A percentile compares a stretch with the other conserved stretches of the same genome.
These are phyloP conservation scores for Nicotiana undulata DNA, from an alignment of 257 asterid genomes.

Conservation along the genomic window DNA sequence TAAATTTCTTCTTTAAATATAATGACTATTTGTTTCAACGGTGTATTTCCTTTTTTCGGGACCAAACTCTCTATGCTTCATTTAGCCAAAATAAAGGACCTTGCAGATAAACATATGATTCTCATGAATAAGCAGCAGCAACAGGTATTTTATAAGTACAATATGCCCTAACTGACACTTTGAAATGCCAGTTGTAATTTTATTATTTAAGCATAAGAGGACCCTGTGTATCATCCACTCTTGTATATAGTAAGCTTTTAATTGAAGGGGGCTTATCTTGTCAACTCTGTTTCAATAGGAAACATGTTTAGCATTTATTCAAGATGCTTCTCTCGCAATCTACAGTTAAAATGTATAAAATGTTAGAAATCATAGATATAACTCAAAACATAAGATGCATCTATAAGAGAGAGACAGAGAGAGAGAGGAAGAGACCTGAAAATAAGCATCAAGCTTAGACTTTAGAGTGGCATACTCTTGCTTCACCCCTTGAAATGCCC, in stretches of 20 bases:
- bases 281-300: background rate
- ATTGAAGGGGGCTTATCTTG: background rate
- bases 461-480: slow-evolving; percentile 54
- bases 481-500: slow-evolving; percentile 53
- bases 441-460: slow-evolving; percentile 58
- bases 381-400: background rate
- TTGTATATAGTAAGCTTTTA: background rate
- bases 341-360: background rate
- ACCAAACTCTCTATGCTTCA: too few relatives aligned
- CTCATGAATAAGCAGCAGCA: background rate
- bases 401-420: too few relatives aligned
- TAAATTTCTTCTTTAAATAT: too few relatives aligned
- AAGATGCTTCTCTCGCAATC: background rate
- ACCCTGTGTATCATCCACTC: background rate
- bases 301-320: background rate
- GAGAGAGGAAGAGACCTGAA: slow-evolving; percentile 48
- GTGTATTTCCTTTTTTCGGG: too few relatives aligned
- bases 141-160: background rate
- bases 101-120: background rate
- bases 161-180: background rate
- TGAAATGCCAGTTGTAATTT: background rate
- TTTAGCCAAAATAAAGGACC: background rate
- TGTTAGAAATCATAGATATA: background rate
- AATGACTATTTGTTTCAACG: too few relatives aligned
- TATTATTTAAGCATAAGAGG: background rate